Evolutionary conservation across 768 basidiomycete genomes (phyloP), one percentile per base, ranked within the genome.

Genomic region (Lepiota subincarnata): DNA sequence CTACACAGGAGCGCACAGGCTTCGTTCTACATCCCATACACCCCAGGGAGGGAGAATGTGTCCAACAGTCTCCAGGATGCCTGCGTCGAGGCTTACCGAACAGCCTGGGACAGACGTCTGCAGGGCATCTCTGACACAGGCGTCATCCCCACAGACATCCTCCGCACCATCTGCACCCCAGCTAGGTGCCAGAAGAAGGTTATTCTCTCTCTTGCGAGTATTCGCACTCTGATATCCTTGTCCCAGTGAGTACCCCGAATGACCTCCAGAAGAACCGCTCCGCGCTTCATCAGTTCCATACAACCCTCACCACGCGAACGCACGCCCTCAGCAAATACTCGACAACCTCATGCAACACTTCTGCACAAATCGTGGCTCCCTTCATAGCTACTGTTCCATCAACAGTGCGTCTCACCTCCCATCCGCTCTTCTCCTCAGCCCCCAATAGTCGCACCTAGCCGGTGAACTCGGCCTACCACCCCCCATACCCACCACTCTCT

Each of bases 281-380:
- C 58, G 18, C n/a, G 43, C 48, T 53, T 38, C 22, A 34, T 39
- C 13, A 49, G 60, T 31, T 11, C 39, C 39, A 50, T 64, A 42
- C 48, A 35, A 35, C 38, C 50, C 20, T 20, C 40, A 36, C 18
- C 48, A 34, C 19, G 41, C 16, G 37, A 54, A 53, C 19, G 62
- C 43, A 6, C 54, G 40, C 44, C 62, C 59, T 13, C 44, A 55
- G 14, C 56, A 64, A 24, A 56, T 57, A 44, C 47, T 82, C 4
- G 51, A 64, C n/a, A 67, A 60, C 12, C 59, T 75, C n/a, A 60
- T 72, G 2, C 60, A 68, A 2, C 57, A 72, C 0, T 84, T 84
- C 54, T 85, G 83, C 64, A 70, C 72, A 4, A 82, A 78, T 48
- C 53, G 75, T 20, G 79, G 73, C 48, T 85, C 83, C 53, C 24